A percentile compares a stretch with the other conserved stretches of the same genome.
These are phyloP conservation scores for Casaregolazyma suthepensis DNA, from an alignment of 1,139 yeast genomes.

Conservation along the genomic window DNA sequence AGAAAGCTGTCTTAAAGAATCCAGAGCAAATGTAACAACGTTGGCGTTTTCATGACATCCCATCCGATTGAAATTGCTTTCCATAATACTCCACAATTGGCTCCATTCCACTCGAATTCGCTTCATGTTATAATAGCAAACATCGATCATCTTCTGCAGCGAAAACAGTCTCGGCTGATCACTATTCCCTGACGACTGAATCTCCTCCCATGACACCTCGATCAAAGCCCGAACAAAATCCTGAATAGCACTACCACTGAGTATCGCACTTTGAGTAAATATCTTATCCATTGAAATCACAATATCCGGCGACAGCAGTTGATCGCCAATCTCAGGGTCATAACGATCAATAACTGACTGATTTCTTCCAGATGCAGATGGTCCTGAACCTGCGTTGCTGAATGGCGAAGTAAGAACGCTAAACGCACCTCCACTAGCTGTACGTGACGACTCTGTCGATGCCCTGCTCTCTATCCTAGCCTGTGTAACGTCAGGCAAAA, in stretches of 20 bases:
- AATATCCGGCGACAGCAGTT: slow-evolving; percentile 65
- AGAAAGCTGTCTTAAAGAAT: slow-evolving; percentile 86
- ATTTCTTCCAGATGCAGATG: slow-evolving; percentile 1
- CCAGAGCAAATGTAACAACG: slow-evolving; percentile 85
- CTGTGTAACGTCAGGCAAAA: slow-evolving; percentile 77
- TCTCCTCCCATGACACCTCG: slow-evolving; percentile 84
- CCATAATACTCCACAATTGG: slow-evolving; percentile 91
- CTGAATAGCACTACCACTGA: slow-evolving; percentile 78
- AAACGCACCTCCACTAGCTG: slow-evolving; percentile 22
- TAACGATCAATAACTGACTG: slow-evolving; percentile 21
- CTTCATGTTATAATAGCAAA: slow-evolving; percentile 94
- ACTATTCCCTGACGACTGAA: slow-evolving; percentile 81
- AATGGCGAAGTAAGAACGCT: slow-evolving; percentile 4
- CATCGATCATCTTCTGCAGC: slow-evolving; percentile 91
- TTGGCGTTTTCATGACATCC: slow-evolving; percentile 74
- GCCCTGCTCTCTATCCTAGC: slow-evolving; percentile 56
- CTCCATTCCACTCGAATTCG: slow-evolving; percentile 97
- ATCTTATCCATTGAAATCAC: slow-evolving; percentile 83
- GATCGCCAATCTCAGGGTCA: slow-evolving; percentile 50
- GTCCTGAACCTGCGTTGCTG: neutral
- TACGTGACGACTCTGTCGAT: slow-evolving; percentile 41
- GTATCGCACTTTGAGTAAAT: slow-evolving; percentile 72
- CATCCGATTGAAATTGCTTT: slow-evolving; percentile 77
- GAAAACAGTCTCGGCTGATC: slow-evolving; percentile 86
- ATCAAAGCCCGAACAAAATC: slow-evolving; percentile 83